phyloP scores from a whole-genome alignment of 768 basidiomycete genomes.

The Trametes cinnabarina region DNA sequence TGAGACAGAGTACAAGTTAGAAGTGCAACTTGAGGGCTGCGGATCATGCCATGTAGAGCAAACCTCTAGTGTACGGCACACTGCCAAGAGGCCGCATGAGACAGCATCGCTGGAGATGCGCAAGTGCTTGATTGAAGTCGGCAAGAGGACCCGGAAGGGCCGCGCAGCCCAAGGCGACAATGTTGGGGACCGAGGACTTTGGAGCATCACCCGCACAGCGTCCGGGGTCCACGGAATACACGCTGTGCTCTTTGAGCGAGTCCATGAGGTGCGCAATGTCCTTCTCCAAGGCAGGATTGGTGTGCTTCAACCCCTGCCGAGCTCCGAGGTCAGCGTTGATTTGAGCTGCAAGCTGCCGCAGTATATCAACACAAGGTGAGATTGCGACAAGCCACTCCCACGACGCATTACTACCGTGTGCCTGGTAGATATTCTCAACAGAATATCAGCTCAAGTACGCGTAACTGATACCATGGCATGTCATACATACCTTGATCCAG shows the following conservation, averaged over 20 bases:
- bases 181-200: conserved; percentile 20
- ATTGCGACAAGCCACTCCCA: conserved; percentile 36
- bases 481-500: conserved; percentile 32
- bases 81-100: neutral
- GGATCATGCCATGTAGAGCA: too few relatives aligned
- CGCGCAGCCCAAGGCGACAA: conserved; percentile 20
- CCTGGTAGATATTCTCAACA: conserved; percentile 28
- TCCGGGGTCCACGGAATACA: conserved; percentile 22
- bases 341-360: conserved; percentile 25
- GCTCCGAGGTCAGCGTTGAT: conserved; percentile 29
- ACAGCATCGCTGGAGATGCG: conserved; percentile 18
- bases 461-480: neutral
- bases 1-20: neutral
- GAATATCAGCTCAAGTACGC: too few relatives aligned
- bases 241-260: conserved; percentile 23
- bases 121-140: conserved; percentile 29
- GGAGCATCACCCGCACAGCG: conserved; percentile 20
- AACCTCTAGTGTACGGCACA: neutral
- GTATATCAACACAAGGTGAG: conserved; percentile 30
- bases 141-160: conserved; percentile 22
- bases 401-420: conserved; percentile 33
- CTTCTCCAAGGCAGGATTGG: conserved; percentile 25
- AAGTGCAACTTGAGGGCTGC: too few relatives aligned
- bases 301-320: conserved; percentile 33
- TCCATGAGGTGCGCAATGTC: conserved; percentile 31